Evolutionary conservation across 805 yeast species (phyloP).

Genomic region (Suhomyces tanzawaensis): DNA sequence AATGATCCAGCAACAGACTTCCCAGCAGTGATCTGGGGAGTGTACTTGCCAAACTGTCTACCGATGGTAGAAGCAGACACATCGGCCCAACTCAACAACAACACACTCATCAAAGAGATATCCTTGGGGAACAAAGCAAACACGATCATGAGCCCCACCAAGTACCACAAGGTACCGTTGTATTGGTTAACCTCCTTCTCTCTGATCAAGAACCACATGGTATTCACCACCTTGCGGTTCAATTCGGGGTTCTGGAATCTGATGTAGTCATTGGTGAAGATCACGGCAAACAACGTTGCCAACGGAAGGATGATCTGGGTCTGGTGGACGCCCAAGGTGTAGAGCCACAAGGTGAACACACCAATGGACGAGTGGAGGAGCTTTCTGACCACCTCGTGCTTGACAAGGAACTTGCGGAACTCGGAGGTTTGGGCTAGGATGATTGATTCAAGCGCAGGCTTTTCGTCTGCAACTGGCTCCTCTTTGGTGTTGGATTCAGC

Average conservation of each 20-base stretch:
- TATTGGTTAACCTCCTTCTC: constrained; percentile 67
- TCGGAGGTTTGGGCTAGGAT: constrained; percentile 5
- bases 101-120: constrained; percentile 68
- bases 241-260: constrained; percentile 62
- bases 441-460: neutral
- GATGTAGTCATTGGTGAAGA: constrained; percentile 63
- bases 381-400: constrained; percentile 89
- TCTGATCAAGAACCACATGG: constrained; percentile 81
- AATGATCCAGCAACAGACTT: constrained; percentile 88
- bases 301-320: constrained; percentile 61
- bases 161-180: constrained; percentile 88
- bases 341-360: constrained; percentile 69
- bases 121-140: constrained; percentile 76
- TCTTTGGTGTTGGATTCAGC: neutral
- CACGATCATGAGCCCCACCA: constrained; percentile 73
- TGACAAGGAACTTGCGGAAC: constrained; percentile 48
- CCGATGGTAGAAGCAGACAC: constrained; percentile 96
- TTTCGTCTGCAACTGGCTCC: neutral
- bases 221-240: constrained; percentile 63
- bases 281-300: constrained; percentile 49
- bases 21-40: constrained; percentile 70
- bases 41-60: constrained; percentile 75
- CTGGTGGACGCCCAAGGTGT: constrained; percentile 58
- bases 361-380: constrained; percentile 88
- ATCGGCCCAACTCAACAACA: constrained; percentile 93